Base-by-base conservation (phyloP, 305 asterid genomes). In the Rubia peregrina region DNA sequence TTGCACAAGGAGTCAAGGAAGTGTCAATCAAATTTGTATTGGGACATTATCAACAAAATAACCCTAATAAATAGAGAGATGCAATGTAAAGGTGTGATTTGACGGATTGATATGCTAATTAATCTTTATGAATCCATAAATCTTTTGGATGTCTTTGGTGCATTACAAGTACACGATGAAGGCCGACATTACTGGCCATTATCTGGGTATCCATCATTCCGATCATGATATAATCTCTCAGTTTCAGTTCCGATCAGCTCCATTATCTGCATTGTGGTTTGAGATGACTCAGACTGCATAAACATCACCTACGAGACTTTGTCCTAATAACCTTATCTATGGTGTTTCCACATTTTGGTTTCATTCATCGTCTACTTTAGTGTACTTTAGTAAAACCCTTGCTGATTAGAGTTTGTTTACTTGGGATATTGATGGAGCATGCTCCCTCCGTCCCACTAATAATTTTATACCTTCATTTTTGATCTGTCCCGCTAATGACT, bases 151-250 rank as follows among this genome's bases (percentile, higher is more conserved):
- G 6, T 51, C 9, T 17, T 51, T 51, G 55, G 57, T 17, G 14
- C 17, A 51, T 64, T 61, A n/a, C n/a, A n/a, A 19, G 22, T 33
- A 21, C 59, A 5, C 17, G 70, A 72, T 44, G 38, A 24, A 63
- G 65, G 65, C 70, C 73, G 70, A 72, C 75, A 65, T 63, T 71
- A 44, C 49, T 33, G 63, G 62, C 33, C 62, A n/a, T 66, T 41
- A 41, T 10, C 41, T 42, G 21, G 16, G 21, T 24, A 22, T 19
- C 38, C 61, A 13, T 26, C 41, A 14, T 30, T 21, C 42, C 40
- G 21, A 70, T 22, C 36, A 49, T 16, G 16, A 48, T 49, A n/a
- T 24, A 11, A 56, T 9, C 7, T 42, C 7, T 21, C 60, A 22
- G 60, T 16, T 60, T 71, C 60, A 51, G 22, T 12, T 71, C 53